Evolutionary conservation across 495 filamentous ascomycete genomes (phyloP), one percentile per base, ranked within the genome.

Genomic region (Penicillium lividum): DNA sequence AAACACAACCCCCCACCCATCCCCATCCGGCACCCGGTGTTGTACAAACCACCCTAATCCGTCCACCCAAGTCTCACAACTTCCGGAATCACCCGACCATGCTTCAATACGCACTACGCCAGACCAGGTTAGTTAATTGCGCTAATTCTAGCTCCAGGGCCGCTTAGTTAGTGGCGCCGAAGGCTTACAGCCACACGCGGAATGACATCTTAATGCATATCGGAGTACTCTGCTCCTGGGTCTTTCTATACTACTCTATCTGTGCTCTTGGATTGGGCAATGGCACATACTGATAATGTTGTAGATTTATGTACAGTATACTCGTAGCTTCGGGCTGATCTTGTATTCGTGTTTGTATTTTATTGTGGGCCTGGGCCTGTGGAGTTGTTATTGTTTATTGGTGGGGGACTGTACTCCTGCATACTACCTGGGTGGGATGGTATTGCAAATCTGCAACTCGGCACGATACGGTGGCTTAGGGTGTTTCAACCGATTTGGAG

Each of bases 351-450:
- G 2, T 9, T 7, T 11, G 33, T 36, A 25, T 38, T 52, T 52
- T 25, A 36, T 25, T 52, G 49, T 38, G 46, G 46, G 46, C 15
- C 46, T 47, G 28, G 4, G 3, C 38, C 0, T 33, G 46, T 49
- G 46, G 46, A 11, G 46, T 16, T 46, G 22, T 22, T 27, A 15
- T n/a, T 30, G 44, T 28, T 47, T 47, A 31, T 29, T 49, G 46
- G 49, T 25, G 49, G 49, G 34, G 25, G 28, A 38, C 49, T 52
- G 18, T 40, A 33, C 49, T 52, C 30, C 49, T 36, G 8, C 27
- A 49, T 15, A 5, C 3, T 40, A 49, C 38, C 6, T 13, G 4
- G 38, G 38, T 40, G 10, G 6, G 44, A 28, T 27, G 18, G 44
- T 9, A 22, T 13, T 28, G 13, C 38, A 40, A 40, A 40, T 40